A percentile compares a stretch with the other conserved stretches of the same genome.
Conservation (phyloP, 2,329 filamentous ascomycete species). For the Epichloe scottii region DNA sequence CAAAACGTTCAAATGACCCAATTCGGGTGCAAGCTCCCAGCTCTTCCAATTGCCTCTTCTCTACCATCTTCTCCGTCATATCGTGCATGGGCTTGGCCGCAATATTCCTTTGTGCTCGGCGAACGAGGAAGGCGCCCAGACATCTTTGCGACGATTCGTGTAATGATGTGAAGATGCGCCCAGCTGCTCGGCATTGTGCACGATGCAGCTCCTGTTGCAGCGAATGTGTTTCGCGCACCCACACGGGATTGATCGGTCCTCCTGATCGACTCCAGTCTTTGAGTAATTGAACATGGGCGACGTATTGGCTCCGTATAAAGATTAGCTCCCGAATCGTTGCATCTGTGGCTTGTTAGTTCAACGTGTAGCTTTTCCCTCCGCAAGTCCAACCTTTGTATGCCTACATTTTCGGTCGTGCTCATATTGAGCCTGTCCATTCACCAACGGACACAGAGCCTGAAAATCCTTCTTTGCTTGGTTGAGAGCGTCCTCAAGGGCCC, state of each 20-base stretch:
- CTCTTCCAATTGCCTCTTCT: constrained; percentile 32
- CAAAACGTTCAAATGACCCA: constrained; percentile 44
- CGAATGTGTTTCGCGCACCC: constrained; percentile 38
- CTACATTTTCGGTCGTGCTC: constrained; percentile 44
- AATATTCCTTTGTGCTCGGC: constrained; percentile 30
- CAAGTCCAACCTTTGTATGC: not conserved
- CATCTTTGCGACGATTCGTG: constrained; percentile 37
- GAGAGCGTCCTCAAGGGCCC: constrained; percentile 40
- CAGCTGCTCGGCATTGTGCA: constrained; percentile 43
- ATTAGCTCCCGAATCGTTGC: constrained; percentile 40
- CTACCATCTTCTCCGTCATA: constrained; percentile 22
- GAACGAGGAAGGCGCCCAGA: constrained; percentile 43
- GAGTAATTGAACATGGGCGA: constrained; percentile 35
- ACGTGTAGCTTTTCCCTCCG: not conserved
- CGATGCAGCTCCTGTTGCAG: constrained; percentile 41
- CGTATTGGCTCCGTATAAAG: constrained; percentile 31
- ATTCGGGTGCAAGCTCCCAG: constrained; percentile 37
- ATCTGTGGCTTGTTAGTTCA: constrained; percentile 20
- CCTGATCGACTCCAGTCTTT: constrained; percentile 42
- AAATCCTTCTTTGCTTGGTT: constrained; percentile 50
- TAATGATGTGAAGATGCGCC: constrained; percentile 40
- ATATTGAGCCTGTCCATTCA: constrained; percentile 45
- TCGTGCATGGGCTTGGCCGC: constrained; percentile 3
- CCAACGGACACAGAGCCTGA: constrained; percentile 41
- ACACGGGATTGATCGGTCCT: constrained; percentile 42